Conservation (phyloP, 768 basidiomycete genomes). For the Mycena vulgaris region DNA sequence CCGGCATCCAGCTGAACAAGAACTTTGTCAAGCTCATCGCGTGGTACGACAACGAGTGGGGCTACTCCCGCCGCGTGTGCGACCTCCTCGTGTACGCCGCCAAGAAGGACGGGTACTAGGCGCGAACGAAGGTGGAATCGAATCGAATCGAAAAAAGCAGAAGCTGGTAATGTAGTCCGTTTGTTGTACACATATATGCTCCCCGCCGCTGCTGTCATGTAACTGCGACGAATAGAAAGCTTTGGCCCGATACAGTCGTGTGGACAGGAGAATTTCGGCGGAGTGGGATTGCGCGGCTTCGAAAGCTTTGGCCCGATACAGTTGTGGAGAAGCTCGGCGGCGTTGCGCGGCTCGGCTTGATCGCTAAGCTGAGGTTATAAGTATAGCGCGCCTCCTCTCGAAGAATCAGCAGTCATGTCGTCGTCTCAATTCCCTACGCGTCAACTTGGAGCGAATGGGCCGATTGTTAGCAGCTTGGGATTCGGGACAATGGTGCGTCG, state of each 20-base stretch:
- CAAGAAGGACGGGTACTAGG: constrained; percentile 68
- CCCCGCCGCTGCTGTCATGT: constrained; percentile 5
- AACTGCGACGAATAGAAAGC: constrained; percentile 23
- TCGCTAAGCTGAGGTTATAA: no score
- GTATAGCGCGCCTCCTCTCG: not conserved
- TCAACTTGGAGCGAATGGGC: constrained; percentile 39
- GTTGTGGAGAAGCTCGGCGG: no score
- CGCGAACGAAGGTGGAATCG: not conserved
- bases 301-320: no score
- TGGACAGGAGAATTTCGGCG: no score
- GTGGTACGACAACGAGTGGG: constrained; percentile 98
- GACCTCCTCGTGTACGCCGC: constrained; percentile 90
- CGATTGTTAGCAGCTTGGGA: constrained; percentile 57
- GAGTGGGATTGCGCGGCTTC: no score
- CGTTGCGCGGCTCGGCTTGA: no score
- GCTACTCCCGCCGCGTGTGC: constrained; percentile 93
- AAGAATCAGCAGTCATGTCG: not conserved
- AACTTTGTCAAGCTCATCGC: constrained; percentile 97
- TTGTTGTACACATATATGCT: constrained; percentile 32
- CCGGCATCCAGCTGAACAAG: constrained; percentile 92
- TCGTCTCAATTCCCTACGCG: constrained; percentile 36
- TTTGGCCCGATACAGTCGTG: not conserved
- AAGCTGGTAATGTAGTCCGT: constrained; percentile 15
- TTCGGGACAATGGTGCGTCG: constrained; percentile 64
- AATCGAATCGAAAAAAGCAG: not conserved